Evolutionary conservation across 2,329 filamentous ascomycete genomes (phyloP), one percentile per base, ranked within the genome.

Genomic region (Aspergillus sp.): DNA sequence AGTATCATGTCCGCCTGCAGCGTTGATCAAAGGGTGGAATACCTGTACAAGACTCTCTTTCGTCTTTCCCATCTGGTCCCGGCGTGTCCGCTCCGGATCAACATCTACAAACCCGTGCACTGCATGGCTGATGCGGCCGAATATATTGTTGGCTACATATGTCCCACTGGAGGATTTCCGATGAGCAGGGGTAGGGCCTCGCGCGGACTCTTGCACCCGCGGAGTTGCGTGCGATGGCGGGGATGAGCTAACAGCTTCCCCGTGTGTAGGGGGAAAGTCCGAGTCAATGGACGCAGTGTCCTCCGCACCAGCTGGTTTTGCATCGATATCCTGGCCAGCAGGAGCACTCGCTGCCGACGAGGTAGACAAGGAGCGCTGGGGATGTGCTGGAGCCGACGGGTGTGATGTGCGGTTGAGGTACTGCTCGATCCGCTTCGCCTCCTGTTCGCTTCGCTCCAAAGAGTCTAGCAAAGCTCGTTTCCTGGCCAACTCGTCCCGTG

Each of bases 21-120:
- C 15, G 29, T 25, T 19, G 13, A 27, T 8, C 4, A 6, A 16
- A 36, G n/a, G 6, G 22, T 7, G 11, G 45, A 42, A 37, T 55
- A 72, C 70, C 57, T 77, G 69, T 10, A 67, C 73, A 41, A 98
- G 78, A 36, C 79, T 84, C 62, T 98, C 91, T 43, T 81, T 79
- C 1, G 91, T 98, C 70, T 95, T 96, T 24, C 89, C 88, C 47
- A 98, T 95, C 42, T 86, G 82, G 57, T 98, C 91, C 33, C 91
- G 75, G 33, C 91, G 74, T 26, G 88, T 94, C 42, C 88, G 74
- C 63, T 98, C 91, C 0, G 91, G 91, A 53, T 98, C 91, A 26
- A 93, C 85, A 55, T 98, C 91, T 1, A 91, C 89, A 49, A 96
- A 89, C 3, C 91, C 91, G 52, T 96, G 86, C 20, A 96, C 86